phyloP scores from a whole-genome alignment of 208 protist species.

The Pavlovales sp. region DNA sequence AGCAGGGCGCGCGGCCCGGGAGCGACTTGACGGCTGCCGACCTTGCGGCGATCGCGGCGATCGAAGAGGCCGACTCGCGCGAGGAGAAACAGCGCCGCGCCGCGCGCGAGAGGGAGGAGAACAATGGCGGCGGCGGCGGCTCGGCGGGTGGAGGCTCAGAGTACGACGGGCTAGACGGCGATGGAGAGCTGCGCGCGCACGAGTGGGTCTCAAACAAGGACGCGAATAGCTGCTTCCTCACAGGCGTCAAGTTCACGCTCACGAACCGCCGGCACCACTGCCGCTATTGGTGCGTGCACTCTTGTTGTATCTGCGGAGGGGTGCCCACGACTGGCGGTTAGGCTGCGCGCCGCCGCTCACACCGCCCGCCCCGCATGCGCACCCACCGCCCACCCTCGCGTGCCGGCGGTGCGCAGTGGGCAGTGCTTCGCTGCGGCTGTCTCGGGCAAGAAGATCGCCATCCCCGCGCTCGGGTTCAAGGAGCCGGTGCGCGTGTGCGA shows the following conservation, averaged over 20 bases:
- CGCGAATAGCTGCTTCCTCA: neutral
- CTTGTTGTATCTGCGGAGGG: too few relatives aligned
- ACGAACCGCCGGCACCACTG: slow-evolving; percentile 20
- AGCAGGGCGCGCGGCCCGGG: neutral
- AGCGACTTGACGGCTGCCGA: neutral
- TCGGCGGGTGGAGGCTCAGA: too few relatives aligned
- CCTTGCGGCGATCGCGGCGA: neutral
- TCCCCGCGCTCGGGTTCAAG: neutral
- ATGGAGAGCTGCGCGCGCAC: neutral
- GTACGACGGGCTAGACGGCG: neutral
- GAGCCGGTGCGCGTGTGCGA: slow-evolving; percentile 34
- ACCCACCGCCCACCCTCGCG: too few relatives aligned
- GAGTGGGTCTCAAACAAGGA: neutral
- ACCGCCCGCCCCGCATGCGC: too few relatives aligned
- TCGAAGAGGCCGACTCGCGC: neutral
- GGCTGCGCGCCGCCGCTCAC: too few relatives aligned
- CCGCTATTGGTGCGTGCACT: slow-evolving; percentile 6
- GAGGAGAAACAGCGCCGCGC: neutral
- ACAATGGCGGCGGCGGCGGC: neutral
- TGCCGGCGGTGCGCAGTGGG: neutral
- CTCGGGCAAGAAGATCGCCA: neutral
- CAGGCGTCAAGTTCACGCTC: slow-evolving; percentile 15
- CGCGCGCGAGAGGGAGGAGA: neutral
- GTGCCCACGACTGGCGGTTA: too few relatives aligned
- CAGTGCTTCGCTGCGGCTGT: neutral